These are phyloP conservation scores for Amborella trichopoda DNA, from an alignment of 164 flowering plant genomes.

Conservation along the genomic window DNA sequence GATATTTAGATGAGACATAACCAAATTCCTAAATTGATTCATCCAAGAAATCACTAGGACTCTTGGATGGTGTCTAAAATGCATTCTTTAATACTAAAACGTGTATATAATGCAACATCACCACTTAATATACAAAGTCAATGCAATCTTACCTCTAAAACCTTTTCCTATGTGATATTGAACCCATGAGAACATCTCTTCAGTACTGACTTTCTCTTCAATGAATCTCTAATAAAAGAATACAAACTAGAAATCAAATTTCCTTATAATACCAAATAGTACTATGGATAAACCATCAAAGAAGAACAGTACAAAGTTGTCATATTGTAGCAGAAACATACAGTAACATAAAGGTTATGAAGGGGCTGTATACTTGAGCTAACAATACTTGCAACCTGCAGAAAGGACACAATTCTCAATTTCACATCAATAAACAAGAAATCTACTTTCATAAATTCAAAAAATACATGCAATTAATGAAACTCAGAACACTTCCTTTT, in stretches of 20 bases:
- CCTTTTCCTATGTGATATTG: conserved; percentile 31
- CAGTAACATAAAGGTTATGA: conserved; percentile 38
- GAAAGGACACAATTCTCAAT: too few relatives aligned
- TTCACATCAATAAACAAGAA: too few relatives aligned
- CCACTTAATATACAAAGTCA: too few relatives aligned
- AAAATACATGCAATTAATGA: too few relatives aligned
- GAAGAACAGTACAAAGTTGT: not conserved
- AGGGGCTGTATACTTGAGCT: conserved; percentile 55
- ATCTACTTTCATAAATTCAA: too few relatives aligned
- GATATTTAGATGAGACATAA: too few relatives aligned
- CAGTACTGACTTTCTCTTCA: conserved; percentile 35
- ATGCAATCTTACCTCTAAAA: conserved; percentile 30
- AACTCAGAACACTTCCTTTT: too few relatives aligned
- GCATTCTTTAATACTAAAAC: too few relatives aligned
- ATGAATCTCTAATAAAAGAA: conserved; percentile 25
- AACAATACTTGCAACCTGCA: conserved; percentile 47
- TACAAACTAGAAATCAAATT: not conserved
- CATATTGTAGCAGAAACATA: conserved; percentile 10
- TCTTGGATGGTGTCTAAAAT: too few relatives aligned
- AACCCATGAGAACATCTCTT: conserved; percentile 28
- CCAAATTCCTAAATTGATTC: too few relatives aligned
- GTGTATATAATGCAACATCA: too few relatives aligned
- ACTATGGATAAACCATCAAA: not conserved
- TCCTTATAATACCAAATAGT: not conserved
- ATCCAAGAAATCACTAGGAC: too few relatives aligned